These are phyloP conservation scores for Azolla pinnata DNA, from an alignment of 75 land plant species.

Conservation along the genomic window DNA sequence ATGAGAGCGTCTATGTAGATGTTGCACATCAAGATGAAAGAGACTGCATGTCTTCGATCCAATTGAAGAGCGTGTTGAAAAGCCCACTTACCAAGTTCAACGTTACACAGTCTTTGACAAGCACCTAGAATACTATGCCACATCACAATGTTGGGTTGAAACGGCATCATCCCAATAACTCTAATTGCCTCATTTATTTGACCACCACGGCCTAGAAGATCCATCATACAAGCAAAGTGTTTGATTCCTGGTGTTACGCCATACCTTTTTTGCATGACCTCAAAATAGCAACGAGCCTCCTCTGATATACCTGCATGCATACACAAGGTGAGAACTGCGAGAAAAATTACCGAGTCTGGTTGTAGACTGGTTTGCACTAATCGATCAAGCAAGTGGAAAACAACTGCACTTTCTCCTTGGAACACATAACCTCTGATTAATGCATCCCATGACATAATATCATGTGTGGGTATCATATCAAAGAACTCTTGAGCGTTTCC, in stretches of 20 bases:
- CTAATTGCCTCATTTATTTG: background rate
- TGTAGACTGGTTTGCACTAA: background rate
- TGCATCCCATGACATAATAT: constrained; percentile 27
- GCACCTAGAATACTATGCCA: constrained; percentile 1
- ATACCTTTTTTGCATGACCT: constrained; percentile 1
- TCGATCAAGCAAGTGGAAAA: constrained; percentile 7
- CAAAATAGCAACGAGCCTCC: background rate
- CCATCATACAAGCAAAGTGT: constrained; percentile 11
- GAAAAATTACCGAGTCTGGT: constrained; percentile 8
- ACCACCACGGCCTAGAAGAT: constrained; percentile 7
- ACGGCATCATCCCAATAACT: constrained; percentile 1
- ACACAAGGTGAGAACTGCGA: constrained; percentile 10
- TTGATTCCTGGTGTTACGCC: constrained; percentile 5
- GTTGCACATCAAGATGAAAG: background rate
- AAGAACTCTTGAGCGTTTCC: constrained; percentile 32
- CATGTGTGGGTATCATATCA: constrained; percentile 10
- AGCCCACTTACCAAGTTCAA: background rate
- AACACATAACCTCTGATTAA: constrained; percentile 19
- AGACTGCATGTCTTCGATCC: background rate
- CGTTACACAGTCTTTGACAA: background rate
- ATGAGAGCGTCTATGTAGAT: background rate
- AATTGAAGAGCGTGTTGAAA: background rate
- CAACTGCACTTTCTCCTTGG: constrained; percentile 12
- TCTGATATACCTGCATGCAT: constrained; percentile 5
- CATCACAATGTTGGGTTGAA: background rate